Evolutionary conservation across 2,329 filamentous ascomycete genomes (phyloP).

Genomic region (Stemphylium vesicarium): DNA sequence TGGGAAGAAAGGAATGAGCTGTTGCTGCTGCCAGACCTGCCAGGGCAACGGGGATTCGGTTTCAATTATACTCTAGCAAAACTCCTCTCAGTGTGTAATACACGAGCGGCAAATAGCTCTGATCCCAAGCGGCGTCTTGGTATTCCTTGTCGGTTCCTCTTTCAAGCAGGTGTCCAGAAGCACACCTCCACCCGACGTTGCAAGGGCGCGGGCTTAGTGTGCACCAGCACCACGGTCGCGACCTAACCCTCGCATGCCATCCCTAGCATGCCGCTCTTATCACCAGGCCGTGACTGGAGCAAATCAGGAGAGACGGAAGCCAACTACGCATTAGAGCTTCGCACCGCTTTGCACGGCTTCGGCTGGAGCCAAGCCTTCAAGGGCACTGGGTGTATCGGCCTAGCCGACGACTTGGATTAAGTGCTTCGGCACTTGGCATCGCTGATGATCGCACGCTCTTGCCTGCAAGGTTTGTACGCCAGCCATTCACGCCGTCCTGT

Average conservation of each 20-base stretch:
- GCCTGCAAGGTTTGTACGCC: neutral
- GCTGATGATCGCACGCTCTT: conserved; percentile 23
- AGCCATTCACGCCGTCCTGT: conserved; percentile 12
- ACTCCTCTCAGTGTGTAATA: neutral
- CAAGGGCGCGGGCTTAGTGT: neutral
- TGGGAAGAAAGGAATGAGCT: conserved; percentile 14
- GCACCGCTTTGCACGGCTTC: conserved; percentile 13
- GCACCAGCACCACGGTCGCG: neutral
- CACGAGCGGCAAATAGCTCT: conserved; percentile 15
- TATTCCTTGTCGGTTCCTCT: conserved; percentile 28
- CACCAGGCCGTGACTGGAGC: conserved; percentile 38
- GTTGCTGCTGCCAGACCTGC: neutral
- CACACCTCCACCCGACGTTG: conserved; percentile 2
- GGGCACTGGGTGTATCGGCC: conserved; percentile 23
- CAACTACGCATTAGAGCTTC: conserved; percentile 9
- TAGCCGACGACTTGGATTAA: conserved; percentile 21
- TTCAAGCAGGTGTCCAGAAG: conserved; percentile 22
- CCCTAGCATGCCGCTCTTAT: neutral
- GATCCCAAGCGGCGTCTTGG: conserved; percentile 23
- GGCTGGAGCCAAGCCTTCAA: conserved; percentile 23
- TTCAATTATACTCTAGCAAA: conserved; percentile 22
- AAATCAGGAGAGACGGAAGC: conserved; percentile 10
- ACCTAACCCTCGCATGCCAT: neutral
- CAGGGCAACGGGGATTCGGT: conserved; percentile 4
- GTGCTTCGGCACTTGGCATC: conserved; percentile 38